These are phyloP conservation scores for Zygoascus flipseniorum DNA, from an alignment of 805 yeast species.

Conservation along the genomic window DNA sequence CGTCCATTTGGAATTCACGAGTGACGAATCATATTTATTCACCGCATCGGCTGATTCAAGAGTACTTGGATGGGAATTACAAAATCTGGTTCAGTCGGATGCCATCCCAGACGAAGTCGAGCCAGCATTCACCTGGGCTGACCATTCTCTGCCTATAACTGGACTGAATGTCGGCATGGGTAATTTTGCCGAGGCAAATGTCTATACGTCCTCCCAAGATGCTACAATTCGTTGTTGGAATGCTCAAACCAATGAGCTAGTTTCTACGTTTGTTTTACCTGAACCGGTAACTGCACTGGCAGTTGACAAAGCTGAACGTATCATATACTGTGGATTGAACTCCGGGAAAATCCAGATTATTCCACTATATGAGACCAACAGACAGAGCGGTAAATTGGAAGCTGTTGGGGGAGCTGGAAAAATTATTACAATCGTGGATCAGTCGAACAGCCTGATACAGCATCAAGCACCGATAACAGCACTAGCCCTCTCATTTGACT, in stretches of 20 bases:
- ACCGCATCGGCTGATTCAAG: slow-evolving; percentile 81
- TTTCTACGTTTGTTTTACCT: slow-evolving; percentile 67
- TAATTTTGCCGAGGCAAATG: slow-evolving; percentile 45
- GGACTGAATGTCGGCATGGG: slow-evolving; percentile 46
- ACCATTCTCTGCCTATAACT: slow-evolving; percentile 41
- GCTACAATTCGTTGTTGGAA: slow-evolving; percentile 68
- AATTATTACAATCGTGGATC: slow-evolving; percentile 34
- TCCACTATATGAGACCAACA: slow-evolving; percentile 38
- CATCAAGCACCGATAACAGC: slow-evolving; percentile 38
- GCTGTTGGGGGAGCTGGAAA: slow-evolving; percentile 54
- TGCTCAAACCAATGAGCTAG: slow-evolving; percentile 36
- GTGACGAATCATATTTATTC: slow-evolving; percentile 57
- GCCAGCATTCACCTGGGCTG: slow-evolving; percentile 23
- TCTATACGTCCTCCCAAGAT: slow-evolving; percentile 67
- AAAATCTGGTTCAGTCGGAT: slow-evolving; percentile 42
- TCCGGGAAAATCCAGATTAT: slow-evolving; percentile 55
- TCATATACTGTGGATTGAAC: slow-evolving; percentile 57
- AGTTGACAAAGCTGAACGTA: slow-evolving; percentile 73
- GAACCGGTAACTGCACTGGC: slow-evolving; percentile 48
- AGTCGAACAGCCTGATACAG: slow-evolving; percentile 16
- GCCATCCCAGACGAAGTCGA: slow-evolving; percentile 24
- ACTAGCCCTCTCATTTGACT: slow-evolving; percentile 62
- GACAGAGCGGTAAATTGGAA: slow-evolving; percentile 35
- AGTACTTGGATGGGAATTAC: slow-evolving; percentile 60
- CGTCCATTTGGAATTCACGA: slow-evolving; percentile 47